phyloP scores from a whole-genome alignment of 1,284 basidiomycete genomes.

The Tranzscheliella williamsii region DNA sequence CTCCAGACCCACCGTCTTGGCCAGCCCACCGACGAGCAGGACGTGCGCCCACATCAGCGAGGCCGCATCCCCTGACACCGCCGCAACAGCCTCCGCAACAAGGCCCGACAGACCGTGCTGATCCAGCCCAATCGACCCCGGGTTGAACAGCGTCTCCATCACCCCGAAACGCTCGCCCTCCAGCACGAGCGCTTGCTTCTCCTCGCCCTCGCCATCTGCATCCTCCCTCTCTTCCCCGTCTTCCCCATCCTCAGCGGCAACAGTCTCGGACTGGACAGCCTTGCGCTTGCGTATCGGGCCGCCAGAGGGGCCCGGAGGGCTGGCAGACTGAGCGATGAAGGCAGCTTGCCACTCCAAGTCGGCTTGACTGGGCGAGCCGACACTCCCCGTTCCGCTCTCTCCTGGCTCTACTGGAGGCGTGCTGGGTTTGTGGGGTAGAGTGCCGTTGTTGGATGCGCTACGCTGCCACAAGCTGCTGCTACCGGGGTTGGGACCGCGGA shows the following conservation, averaged over 20 bases:
- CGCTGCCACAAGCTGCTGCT: neutral
- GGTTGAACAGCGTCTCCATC: conserved; percentile 78
- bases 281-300: too few species aligned
- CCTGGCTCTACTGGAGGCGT: too few species aligned
- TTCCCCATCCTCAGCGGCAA: conserved; percentile 1
- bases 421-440: too few species aligned
- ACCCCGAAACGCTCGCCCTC: conserved; percentile 86
- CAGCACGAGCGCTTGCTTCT: conserved; percentile 81
- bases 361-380: too few species aligned
- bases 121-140: conserved; percentile 68
- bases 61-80: conserved; percentile 67
- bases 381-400: too few species aligned
- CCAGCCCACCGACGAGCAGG: conserved; percentile 81
- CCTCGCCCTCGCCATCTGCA: conserved; percentile 49
- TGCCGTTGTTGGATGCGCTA: too few species aligned
- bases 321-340: too few species aligned
- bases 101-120: conserved; percentile 78
- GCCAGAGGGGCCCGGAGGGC: too few species aligned
- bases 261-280: too few species aligned
- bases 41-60: conserved; percentile 95
- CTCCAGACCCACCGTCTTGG: conserved; percentile 69
- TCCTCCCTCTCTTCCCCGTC: neutral
- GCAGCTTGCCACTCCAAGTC: too few species aligned
- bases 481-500: neutral
- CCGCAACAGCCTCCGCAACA: conserved; percentile 73